Percentiles rank a stretch among this genome's conserved stretches.
Evolutionary conservation across 2,329 filamentous ascomycete genomes (phyloP).

Genomic region (Aspergillus hortae): DNA sequence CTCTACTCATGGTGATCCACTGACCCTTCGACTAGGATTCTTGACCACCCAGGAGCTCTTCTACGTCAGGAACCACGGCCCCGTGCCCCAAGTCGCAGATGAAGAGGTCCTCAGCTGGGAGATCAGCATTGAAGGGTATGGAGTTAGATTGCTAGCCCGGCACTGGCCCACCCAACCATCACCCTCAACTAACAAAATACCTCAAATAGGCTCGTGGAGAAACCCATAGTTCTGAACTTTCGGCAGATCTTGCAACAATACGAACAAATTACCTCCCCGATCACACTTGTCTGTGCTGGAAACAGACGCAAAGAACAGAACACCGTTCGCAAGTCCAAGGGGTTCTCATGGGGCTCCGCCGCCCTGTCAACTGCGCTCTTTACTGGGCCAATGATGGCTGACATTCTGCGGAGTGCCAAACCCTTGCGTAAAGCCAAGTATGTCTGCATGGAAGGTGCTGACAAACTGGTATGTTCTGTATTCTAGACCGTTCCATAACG

Average conservation of each 20-base stretch:
- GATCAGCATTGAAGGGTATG: constrained; percentile 70
- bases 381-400: constrained; percentile 74
- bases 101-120: constrained; percentile 73
- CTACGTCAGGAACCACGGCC: constrained; percentile 87
- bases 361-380: constrained; percentile 84
- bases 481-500: neutral
- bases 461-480: constrained; percentile 57
- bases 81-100: constrained; percentile 72
- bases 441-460: constrained; percentile 87
- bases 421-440: constrained; percentile 71
- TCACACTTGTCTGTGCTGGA: constrained; percentile 88
- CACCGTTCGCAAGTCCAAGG: constrained; percentile 82
- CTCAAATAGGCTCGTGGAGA: constrained; percentile 62
- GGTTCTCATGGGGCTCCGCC: constrained; percentile 89
- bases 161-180: no score
- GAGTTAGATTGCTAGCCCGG: neutral
- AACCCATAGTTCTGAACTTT: constrained; percentile 68
- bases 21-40: constrained; percentile 58
- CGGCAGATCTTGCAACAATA: constrained; percentile 69
- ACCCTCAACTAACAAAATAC: constrained; percentile 8
- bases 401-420: constrained; percentile 65
- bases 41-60: constrained; percentile 83
- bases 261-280: constrained; percentile 77
- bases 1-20: neutral
- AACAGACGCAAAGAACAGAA: constrained; percentile 94